Base-by-base conservation (phyloP, 2,329 filamentous ascomycete genomes). In the Trichoderma gracile region DNA sequence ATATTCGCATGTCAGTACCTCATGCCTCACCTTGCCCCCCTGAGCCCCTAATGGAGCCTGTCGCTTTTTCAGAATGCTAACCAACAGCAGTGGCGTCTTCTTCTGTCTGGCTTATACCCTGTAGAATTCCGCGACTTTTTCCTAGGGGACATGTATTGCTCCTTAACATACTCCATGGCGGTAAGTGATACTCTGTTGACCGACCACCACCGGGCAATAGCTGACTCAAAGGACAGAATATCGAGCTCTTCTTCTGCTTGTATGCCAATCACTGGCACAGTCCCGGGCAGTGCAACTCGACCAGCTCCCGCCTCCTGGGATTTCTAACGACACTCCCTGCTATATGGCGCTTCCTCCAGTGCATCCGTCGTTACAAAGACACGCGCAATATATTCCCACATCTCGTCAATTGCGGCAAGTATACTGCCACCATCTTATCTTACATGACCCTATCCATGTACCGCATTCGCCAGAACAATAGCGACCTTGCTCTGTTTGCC, bases 61-160 rank as follows among this genome's bases (percentile, higher is more conserved):
- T 7, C 45, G 6, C n/a, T 12, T 6, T 23, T 17, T 1, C 15
- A 10, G 42, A 25, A 25, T 21, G 19, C 68, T 72, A 33, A 73
- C 62, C 5, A n/a, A 17, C 1, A 23, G 6, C 68, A 95, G 89
- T 96, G 91, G 85, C 91, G 95, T 66, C 81, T 98, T 19, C 79
- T 96, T 60, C 84, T 94, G 55, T 92, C 94, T 15, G 93, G 93
- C 4, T 75, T 96, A 21, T 97, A 96, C 72, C 92, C 92, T 1
- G 95, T 99, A 56, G 94, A 98, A 74, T 99, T 98, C 75, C 87
- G 93, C 65, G 95, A 99, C 77, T 98, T 99, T 78, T 98, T 97
- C 77, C 84, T 98, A 0, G 95, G 95, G 59, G 95, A 99, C 74
- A 97, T 98, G 82, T 97, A 96, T 76, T 98, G 94, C 77, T 98